Evolutionary conservation across 495 filamentous ascomycete species (phyloP).

Genomic region (Tuber brumale): DNA sequence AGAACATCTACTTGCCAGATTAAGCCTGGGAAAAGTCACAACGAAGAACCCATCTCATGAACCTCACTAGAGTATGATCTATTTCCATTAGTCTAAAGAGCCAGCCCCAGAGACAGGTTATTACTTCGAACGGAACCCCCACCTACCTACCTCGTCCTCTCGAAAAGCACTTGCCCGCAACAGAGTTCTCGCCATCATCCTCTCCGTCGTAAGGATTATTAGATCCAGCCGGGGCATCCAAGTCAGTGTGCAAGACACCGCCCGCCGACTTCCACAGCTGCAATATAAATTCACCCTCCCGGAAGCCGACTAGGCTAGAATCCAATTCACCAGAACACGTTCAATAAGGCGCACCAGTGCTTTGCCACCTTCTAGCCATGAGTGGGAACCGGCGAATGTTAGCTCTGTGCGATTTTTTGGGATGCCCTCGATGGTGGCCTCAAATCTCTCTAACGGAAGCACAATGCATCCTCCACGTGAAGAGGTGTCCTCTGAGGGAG

Average conservation of each 20-base stretch:
- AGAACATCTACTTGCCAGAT: background rate
- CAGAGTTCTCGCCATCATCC: background rate
- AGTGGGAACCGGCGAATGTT: constrained; percentile 20
- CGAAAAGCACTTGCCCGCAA: background rate
- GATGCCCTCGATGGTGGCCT: constrained; percentile 62
- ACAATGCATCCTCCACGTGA: constrained; percentile 19
- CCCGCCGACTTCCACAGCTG: background rate
- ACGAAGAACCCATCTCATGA: background rate
- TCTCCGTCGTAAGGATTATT: background rate
- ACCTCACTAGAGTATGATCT: background rate
- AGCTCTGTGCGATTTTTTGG: constrained; percentile 49
- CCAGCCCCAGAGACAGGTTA: background rate
- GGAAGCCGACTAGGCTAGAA: background rate
- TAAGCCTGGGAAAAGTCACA: background rate
- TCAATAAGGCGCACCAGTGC: background rate
- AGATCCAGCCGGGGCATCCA: background rate
- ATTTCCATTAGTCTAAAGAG: background rate
- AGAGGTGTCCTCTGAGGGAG: background rate
- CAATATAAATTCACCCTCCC: background rate
- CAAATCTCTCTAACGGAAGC: constrained; percentile 54
- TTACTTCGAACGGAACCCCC: background rate
- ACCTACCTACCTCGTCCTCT: background rate
- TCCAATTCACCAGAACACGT: background rate
- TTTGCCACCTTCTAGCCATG: constrained; percentile 24
- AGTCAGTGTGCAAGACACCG: background rate